Percentiles rank a stretch among this genome's conserved stretches.
phyloP scores from a whole-genome alignment of 2,329 filamentous ascomycete genomes.

The Fusarium goolgardi region DNA sequence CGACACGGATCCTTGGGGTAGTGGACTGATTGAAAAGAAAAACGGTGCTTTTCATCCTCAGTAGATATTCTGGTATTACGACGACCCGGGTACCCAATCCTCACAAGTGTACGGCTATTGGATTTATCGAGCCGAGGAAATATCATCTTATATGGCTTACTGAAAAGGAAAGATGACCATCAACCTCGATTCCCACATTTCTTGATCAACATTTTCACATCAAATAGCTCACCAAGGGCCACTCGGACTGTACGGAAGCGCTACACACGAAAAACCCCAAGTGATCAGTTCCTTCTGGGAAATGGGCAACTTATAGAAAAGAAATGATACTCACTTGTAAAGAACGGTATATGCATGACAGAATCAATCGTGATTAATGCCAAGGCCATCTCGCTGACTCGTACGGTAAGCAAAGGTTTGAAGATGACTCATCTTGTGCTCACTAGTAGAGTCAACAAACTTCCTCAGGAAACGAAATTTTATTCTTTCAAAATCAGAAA shows the following conservation, averaged over 20 bases:
- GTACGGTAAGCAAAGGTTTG: background rate
- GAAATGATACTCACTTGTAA: background rate
- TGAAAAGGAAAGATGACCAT: too few species aligned
- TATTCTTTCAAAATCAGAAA: background rate
- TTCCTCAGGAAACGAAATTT: background rate
- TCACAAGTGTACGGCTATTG: too few species aligned
- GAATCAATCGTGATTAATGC: background rate
- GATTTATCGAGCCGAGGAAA: too few species aligned
- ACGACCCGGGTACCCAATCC: too few species aligned
- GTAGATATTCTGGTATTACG: background rate
- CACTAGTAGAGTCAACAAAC: background rate
- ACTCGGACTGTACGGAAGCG: background rate
- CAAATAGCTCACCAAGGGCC: too few species aligned
- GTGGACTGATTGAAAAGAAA: background rate
- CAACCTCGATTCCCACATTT: too few species aligned
- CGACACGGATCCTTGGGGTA: background rate
- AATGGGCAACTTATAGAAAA: background rate
- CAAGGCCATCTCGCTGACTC: too few species aligned
- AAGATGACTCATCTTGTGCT: background rate
- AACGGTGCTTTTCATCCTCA: background rate
- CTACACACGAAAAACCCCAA: background rate
- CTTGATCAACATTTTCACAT: too few species aligned
- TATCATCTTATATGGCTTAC: too few species aligned
- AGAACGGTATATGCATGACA: too few species aligned
- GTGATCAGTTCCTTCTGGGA: background rate